Base-by-base conservation (phyloP, 2,329 filamentous ascomycete genomes). In the Microcyclosporella mali region DNA sequence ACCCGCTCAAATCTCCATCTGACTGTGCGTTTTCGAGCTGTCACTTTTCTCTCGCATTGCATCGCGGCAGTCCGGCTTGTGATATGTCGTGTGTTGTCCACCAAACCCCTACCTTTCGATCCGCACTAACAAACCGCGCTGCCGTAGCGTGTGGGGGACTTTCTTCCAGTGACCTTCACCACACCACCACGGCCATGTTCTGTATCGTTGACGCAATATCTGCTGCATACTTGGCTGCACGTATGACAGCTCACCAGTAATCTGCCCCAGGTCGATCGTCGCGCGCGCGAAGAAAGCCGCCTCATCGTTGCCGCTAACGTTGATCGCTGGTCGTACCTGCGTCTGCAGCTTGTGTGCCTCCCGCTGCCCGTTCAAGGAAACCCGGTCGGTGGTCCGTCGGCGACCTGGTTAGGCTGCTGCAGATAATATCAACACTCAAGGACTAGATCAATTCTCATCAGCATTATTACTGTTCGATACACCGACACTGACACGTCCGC, bases 251-350 rank as follows among this genome's bases (percentile, higher is more conserved):
- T n/a, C n/a, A n/a, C n/a, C n/a, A n/a, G n/a, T n/a, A 42, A 50
- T 44, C 37, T 34, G 43, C 39, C 45, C 33, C 33, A 40, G 33
- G 38, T 21, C 31, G 17, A 39, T 38, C 31, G 33, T 31, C 45
- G 28, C 17, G 16, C 27, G 37, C 33, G 21, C 43, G 18, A 39
- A 48, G 40, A 44, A 47, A 45, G 47, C 39, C 30, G 40, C 34
- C 15, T n/a, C 17, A n/a, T 35, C n/a, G 34, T 28, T 6, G 30
- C 32, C 36, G 39, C 43, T 49, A 49, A 44, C 48, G 51, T 39
- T 43, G 49, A 54, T 50, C 39, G 41, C 45, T 43, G 51, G 21
- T 46, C 33, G 51, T 54, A 50, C 51, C 51, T 52, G 51, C 51
- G 46, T 43, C 41, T 40, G 46, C 32, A 39, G 32, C 34, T 41